Evolutionary conservation across 1,284 basidiomycete genomes (phyloP).

Genomic region (Ustilago lituana): DNA sequence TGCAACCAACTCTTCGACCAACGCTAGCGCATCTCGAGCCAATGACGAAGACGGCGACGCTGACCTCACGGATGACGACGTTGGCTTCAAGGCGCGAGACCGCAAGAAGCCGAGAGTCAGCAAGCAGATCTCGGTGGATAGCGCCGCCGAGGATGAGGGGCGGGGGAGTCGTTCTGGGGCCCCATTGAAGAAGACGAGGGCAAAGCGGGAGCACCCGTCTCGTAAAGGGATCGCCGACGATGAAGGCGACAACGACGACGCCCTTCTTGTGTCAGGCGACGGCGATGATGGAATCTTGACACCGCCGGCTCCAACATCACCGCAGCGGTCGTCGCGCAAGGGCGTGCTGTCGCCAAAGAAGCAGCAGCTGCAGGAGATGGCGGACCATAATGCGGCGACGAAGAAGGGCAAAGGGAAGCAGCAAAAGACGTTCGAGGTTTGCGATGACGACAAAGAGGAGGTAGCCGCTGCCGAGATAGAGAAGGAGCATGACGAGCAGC

Average conservation of each 20-base stretch:
- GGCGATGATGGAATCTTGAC: conserved; percentile 22
- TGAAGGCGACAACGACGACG: background rate
- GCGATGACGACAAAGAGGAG: background rate
- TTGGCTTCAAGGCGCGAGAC: conserved; percentile 21
- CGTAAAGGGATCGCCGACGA: conserved; percentile 1
- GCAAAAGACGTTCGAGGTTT: conserved; percentile 20
- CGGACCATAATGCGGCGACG: background rate
- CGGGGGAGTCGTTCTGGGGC: too few relatives aligned
- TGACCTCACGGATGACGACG: conserved; percentile 31
- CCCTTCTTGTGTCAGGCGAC: background rate
- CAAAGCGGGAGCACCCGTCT: background rate
- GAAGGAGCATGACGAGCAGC: conserved; percentile 7
- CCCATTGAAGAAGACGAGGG: background rate
- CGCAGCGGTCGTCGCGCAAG: conserved; percentile 17
- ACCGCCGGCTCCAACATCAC: conserved; percentile 17
- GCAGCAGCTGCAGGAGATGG: conserved; percentile 6
- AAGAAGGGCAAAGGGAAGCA: conserved; percentile 15
- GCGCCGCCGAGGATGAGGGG: conserved; percentile 5
- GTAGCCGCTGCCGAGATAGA: too few relatives aligned
- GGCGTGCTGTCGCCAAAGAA: conserved; percentile 28
- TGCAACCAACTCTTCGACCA: conserved; percentile 7
- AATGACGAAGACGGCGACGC: conserved; percentile 3
- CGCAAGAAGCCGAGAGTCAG: conserved; percentile 16
- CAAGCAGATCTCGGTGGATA: conserved; percentile 6
- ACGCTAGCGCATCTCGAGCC: background rate